These are phyloP conservation scores for Flaveria brownii DNA, from an alignment of 129 eudicot genomes.

Conservation along the genomic window DNA sequence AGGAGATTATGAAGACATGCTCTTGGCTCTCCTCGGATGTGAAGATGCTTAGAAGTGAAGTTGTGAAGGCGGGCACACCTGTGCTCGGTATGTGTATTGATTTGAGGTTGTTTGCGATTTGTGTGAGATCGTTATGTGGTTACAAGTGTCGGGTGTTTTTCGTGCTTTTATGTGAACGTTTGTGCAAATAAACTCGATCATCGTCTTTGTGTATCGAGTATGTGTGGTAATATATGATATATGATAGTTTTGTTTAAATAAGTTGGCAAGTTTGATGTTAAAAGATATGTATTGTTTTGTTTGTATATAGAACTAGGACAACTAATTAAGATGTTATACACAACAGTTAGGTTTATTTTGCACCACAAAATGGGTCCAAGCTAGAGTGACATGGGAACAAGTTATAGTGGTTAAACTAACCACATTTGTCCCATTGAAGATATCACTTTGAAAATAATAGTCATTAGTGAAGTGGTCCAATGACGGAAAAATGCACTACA, in stretches of 20 bases:
- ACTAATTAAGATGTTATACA: too few species aligned
- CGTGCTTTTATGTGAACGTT: background rate
- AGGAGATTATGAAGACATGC: slow-evolving; percentile 83
- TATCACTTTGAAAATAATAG: too few species aligned
- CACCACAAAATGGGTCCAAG: too few species aligned
- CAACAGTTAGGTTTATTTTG: too few species aligned
- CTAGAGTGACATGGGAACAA: too few species aligned
- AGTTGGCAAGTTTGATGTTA: background rate
- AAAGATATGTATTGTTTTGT: background rate
- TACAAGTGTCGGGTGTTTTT: slow-evolving; percentile 1
- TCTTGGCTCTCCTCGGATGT: slow-evolving; percentile 63
- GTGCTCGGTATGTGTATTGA: slow-evolving; percentile 13
- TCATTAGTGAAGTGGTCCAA: too few species aligned
- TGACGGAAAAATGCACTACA: too few species aligned
- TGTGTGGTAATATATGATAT: background rate
- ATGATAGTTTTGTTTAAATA: background rate
- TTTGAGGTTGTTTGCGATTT: slow-evolving; percentile 25
- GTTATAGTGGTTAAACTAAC: too few species aligned
- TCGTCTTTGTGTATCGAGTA: slow-evolving; percentile 4
- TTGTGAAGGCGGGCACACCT: background rate
- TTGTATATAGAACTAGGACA: background rate
- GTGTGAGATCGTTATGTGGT: slow-evolving; percentile 18
- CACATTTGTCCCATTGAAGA: too few species aligned
- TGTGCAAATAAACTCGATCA: slow-evolving; percentile 11
- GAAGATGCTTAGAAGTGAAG: slow-evolving; percentile 47